Conservation (phyloP, 371 early-diverging fungal species). For the Smittium culicis region DNA sequence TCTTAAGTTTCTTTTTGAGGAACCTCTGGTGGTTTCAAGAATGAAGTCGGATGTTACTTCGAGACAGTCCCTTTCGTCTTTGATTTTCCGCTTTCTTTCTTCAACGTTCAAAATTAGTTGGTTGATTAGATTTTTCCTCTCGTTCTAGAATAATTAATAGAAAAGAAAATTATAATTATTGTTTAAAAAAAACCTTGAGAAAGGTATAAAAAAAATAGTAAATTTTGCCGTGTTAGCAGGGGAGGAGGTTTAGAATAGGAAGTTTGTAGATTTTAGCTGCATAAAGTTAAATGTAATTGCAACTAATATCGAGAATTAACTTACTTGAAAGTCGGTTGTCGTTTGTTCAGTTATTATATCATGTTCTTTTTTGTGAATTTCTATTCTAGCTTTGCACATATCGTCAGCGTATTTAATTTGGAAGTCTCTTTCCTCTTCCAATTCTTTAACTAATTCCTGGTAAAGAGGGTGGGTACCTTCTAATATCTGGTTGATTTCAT, state of each 20-base stretch:
- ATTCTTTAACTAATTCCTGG: slow-evolving; percentile 41
- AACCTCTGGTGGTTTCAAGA: slow-evolving; percentile 1
- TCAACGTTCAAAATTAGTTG: slow-evolving; percentile 57
- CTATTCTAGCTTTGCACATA: slow-evolving; percentile 19
- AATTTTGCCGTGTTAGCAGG: neutral
- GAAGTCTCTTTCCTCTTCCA: slow-evolving; percentile 50
- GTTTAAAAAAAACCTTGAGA: slow-evolving; percentile 22
- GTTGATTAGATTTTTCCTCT: slow-evolving; percentile 53
- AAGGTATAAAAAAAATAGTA: neutral
- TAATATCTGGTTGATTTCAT: slow-evolving; percentile 20
- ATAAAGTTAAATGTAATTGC: neutral
- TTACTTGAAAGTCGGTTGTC: slow-evolving; percentile 14
- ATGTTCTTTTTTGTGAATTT: slow-evolving; percentile 17
- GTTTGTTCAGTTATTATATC: slow-evolving; percentile 17
- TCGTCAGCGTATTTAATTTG: slow-evolving; percentile 50
- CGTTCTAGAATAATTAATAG: slow-evolving; percentile 31
- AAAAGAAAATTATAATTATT: slow-evolving; percentile 15
- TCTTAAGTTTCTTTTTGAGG: slow-evolving; percentile 30
- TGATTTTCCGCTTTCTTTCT: slow-evolving; percentile 54
- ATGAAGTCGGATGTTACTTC: slow-evolving; percentile 41
- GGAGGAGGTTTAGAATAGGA: neutral
- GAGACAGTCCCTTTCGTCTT: slow-evolving; percentile 70
- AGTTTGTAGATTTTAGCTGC: neutral
- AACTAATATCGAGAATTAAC: neutral
- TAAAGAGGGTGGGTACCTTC: slow-evolving; percentile 54